These are phyloP conservation scores for Cyberlindnera petersonii DNA, from an alignment of 805 yeast species.

Conservation along the genomic window DNA sequence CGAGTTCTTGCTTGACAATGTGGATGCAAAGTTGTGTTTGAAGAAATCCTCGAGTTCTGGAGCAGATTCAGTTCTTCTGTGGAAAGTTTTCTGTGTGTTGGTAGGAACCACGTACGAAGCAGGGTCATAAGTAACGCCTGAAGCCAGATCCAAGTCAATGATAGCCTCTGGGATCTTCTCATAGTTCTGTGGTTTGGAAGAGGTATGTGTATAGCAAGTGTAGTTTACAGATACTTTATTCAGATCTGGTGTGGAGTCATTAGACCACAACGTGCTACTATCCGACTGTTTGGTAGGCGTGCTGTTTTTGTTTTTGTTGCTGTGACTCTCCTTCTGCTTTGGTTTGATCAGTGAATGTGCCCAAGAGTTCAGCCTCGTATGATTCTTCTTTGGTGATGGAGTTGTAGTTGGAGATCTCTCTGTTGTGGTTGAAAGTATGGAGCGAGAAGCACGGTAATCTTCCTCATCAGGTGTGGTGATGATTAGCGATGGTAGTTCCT, in stretches of 20 bases:
- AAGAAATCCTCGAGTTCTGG: conserved; percentile 43
- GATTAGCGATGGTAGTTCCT: background rate
- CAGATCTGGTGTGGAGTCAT: conserved; percentile 27
- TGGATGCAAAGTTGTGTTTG: conserved; percentile 16
- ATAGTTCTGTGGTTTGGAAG: conserved; percentile 24
- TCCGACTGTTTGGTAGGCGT: no score
- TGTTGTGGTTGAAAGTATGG: conserved; percentile 1
- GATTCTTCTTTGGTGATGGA: conserved; percentile 27
- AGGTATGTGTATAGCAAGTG: conserved; percentile 8
- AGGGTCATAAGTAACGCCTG: conserved; percentile 34
- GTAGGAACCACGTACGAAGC: conserved; percentile 19
- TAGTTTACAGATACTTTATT: conserved; percentile 13
- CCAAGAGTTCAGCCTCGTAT: conserved; percentile 37
- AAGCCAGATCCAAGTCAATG: conserved; percentile 53
- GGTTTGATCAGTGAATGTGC: conserved; percentile 31
- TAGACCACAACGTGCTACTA: no score
- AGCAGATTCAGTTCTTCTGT: conserved; percentile 54
- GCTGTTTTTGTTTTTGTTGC: no score
- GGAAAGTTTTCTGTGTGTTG: conserved; percentile 32
- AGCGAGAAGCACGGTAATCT: conserved; percentile 1
- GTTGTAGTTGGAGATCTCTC: conserved; percentile 12
- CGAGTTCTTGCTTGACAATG: conserved; percentile 12
- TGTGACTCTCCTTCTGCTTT: conserved; percentile 7
- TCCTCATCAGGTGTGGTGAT: conserved; percentile 15
- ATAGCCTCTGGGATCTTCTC: conserved; percentile 50